Conservation (phyloP, 345 rosid species). For the Angophora floribunda region DNA sequence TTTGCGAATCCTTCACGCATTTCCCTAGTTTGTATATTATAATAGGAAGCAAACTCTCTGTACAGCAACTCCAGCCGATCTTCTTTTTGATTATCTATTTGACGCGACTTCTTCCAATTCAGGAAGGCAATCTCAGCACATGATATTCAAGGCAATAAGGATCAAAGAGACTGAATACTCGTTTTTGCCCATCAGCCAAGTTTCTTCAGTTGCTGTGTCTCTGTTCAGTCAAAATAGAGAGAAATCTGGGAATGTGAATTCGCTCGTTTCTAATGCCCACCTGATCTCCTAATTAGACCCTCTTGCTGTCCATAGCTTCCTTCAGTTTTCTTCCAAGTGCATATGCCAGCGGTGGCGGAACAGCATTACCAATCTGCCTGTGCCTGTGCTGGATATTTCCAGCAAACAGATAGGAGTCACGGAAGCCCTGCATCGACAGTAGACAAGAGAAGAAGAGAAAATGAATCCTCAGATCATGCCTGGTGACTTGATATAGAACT, state of each 20-base stretch:
- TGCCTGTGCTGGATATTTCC: conserved; percentile 63
- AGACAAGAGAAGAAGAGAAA: neutral
- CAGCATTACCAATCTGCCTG: conserved; percentile 90
- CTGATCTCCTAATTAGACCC: neutral
- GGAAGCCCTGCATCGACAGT: conserved; percentile 61
- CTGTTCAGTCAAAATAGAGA: neutral
- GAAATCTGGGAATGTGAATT: neutral
- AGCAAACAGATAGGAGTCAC: conserved; percentile 48
- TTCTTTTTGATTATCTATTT: neutral
- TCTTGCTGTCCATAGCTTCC: conserved; percentile 45
- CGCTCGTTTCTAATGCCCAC: neutral
- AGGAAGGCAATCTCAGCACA: neutral
- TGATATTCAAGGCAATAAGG: neutral
- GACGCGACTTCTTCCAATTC: neutral
- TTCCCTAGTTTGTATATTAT: neutral
- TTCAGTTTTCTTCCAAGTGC: conserved; percentile 78
- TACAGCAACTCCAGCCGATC: neutral
- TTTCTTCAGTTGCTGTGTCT: neutral
- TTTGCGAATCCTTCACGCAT: neutral
- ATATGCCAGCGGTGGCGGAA: conserved; percentile 81
- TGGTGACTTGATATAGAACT: neutral
- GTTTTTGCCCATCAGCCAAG: neutral
- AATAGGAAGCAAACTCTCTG: neutral
- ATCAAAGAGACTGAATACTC: neutral
- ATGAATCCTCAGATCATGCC: neutral